Base-by-base conservation (phyloP, 306 rosid genomes). In the Aeschynomene evenia region DNA sequence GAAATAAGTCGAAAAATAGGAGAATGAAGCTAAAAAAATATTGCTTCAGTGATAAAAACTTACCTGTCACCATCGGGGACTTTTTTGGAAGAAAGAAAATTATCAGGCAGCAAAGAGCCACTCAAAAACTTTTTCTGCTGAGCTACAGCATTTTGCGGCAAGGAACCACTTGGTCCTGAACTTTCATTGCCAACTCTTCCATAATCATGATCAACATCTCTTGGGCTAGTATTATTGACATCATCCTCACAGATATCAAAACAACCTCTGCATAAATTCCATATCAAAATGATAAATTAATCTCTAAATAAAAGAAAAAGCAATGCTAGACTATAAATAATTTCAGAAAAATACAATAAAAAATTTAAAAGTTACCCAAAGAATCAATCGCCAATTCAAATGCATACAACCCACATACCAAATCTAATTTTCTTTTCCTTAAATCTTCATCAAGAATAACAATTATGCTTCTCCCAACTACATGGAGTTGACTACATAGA, bases 171-270 rank as follows among this genome's bases (percentile, higher is more conserved):
- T 50, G 74, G 81, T 68, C 89, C 86, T 13, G 87, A 83, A 45
- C 77, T 73, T 81, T 75, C 95, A 63, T 75, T 83, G 57, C 77
- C 77, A 46, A 23, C 67, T 80, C 83, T 82, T 71, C 89, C 94
- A 84, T 77, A 75, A 76, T 83, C 93, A 57, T 61, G 81, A 74
- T 68, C 79, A 50, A 48, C 59, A 69, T 70, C 76, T 71, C 69
- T 81, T 23, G 86, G 92, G 75, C 91, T 87, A 57, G 71, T 81
- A 24, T 73, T 71, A 79, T 61, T 88, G 68, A 11, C 82, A 68
- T 86, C 91, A 22, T 86, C 89, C 76, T 86, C 91, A 37, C 71
- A 46, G 26, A 86, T 55, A 81, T 89, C 96, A 79, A 85, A 87
- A 77, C 95, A 88, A 74, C 89, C 89, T 84, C 98, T 92, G 92